These are phyloP conservation scores for Mucor circinelloides DNA, from an alignment of 371 early-diverging fungal species.

Conservation along the genomic window DNA sequence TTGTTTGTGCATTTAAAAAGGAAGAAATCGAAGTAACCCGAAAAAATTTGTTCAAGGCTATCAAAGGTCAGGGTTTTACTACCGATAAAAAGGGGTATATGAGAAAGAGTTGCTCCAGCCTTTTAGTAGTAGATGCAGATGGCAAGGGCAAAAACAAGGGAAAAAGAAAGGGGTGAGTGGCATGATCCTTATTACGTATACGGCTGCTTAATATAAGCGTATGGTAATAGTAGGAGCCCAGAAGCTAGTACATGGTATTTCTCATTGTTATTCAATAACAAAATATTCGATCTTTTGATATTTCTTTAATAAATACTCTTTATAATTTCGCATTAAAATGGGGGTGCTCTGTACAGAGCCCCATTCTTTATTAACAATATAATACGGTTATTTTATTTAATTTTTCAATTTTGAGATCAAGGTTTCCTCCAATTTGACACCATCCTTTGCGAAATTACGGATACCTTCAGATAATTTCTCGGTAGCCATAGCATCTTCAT, in stretches of 20 bases:
- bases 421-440: slow-evolving; percentile 74
- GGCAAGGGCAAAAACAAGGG: background rate
- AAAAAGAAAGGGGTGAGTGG: background rate
- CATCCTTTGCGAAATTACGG: slow-evolving; percentile 94
- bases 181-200: no score
- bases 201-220: no score
- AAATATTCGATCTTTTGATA: no score
- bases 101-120: background rate
- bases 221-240: no score
- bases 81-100: background rate
- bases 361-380: no score
- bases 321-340: no score
- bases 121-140: background rate
- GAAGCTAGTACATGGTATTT: no score
- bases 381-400: background rate
- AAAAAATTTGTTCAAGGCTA: slow-evolving; percentile 3
- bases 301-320: no score
- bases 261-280: no score
- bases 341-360: no score
- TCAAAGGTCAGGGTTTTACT: background rate
- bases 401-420: slow-evolving; percentile 52
- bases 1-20: no score
- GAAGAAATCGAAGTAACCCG: background rate
- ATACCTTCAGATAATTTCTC: slow-evolving; percentile 96
- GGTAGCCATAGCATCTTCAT: slow-evolving; percentile 97